Base-by-base conservation (phyloP, 768 basidiomycete genomes). In the Asterophora lycoperdoides region DNA sequence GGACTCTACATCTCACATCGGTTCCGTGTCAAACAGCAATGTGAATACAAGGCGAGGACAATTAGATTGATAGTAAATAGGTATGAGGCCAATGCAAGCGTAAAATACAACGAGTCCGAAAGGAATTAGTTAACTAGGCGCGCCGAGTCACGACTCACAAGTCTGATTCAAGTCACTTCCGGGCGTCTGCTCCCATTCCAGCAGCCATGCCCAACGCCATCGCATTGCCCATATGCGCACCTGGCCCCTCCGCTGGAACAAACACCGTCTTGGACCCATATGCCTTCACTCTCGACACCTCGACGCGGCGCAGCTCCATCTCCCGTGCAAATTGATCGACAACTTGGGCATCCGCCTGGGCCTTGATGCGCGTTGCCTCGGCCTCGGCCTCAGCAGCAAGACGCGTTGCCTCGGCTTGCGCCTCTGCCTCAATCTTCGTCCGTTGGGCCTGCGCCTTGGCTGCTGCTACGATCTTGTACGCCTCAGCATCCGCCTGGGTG, bases 391-490 rank as follows among this genome's bases (percentile, higher is more conserved):
- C 77, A 1, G 86, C 86, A 5, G 79, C 77, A 52, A 90, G 61
- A n/a, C 81, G 76, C 1, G 83, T 89, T 1, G 88, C 88, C 60
- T 89, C 81, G 1, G 89, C 87, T 38, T 83, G 76, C 1, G 89
- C 89, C 55, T 82, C 76, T 4, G 90, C 87, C 56, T 84, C 83
- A 46, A 92, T 87, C 59, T 76, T 89, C 70, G 67, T 80, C 74
- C 58, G 76, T 58, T 78, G 67, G 5, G 90, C 88, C 49, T 80
- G 78, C 3, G 88, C 87, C 60, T 82, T 81, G 4, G 89, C 89
- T 8, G 79, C 81, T 5, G 89, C 79, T 46, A 90, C 78, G 49
- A 86, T 73, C 44, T 76, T 70, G 62, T 90, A 91, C 0, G 87
- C 89, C 38, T 87, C 80, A 0, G 86, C 73, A 61, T 91, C 89